These are phyloP conservation scores for Trichosporon inkin DNA, from an alignment of 1,284 basidiomycete species.

Conservation along the genomic window DNA sequence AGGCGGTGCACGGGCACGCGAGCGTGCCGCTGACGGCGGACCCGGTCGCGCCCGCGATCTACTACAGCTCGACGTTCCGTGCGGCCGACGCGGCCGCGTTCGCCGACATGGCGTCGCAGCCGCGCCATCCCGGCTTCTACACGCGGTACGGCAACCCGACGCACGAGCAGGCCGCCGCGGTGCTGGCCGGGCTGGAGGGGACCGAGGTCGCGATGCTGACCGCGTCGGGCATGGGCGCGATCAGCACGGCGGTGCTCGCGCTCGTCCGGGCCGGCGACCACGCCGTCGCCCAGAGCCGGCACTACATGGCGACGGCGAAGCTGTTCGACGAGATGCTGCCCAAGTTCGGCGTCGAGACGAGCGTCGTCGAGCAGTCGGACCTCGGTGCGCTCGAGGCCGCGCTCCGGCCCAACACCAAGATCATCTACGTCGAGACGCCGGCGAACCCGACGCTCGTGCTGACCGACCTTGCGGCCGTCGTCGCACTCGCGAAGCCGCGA, in stretches of 20 bases:
- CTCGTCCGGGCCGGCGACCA: constrained; percentile 16
- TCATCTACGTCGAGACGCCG: constrained; percentile 22
- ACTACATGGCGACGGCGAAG: constrained; percentile 21
- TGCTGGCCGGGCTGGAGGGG: constrained; percentile 18
- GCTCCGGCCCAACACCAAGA: constrained; percentile 8
- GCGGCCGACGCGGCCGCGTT: constrained; percentile 11
- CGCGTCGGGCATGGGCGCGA: constrained; percentile 17
- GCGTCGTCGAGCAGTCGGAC: constrained; percentile 15
- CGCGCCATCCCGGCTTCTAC: constrained; percentile 16
- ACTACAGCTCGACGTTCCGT: constrained; percentile 21
- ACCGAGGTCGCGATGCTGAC: constrained; percentile 18
- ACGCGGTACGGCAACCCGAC: constrained; percentile 21
- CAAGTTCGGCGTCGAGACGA: constrained; percentile 11
- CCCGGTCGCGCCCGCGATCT: constrained; percentile 16
- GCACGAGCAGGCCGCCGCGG: constrained; percentile 15
- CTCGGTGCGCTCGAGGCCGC: constrained; percentile 13
- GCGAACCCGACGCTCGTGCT: constrained; percentile 20
- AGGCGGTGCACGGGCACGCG: constrained; percentile 14
- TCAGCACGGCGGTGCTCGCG: constrained; percentile 14
- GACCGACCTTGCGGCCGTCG: constrained; percentile 13
- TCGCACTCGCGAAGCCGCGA: constrained; percentile 5
- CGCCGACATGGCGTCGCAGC: constrained; percentile 12
- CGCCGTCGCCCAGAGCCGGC: constrained; percentile 14
- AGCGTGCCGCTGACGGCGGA: neutral
- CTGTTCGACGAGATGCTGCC: constrained; percentile 18